Percentiles rank a stretch among this genome's conserved stretches.
Evolutionary conservation across 176 grass and related monocot genomes (phyloP).

Genomic region (Carex cristatella): DNA sequence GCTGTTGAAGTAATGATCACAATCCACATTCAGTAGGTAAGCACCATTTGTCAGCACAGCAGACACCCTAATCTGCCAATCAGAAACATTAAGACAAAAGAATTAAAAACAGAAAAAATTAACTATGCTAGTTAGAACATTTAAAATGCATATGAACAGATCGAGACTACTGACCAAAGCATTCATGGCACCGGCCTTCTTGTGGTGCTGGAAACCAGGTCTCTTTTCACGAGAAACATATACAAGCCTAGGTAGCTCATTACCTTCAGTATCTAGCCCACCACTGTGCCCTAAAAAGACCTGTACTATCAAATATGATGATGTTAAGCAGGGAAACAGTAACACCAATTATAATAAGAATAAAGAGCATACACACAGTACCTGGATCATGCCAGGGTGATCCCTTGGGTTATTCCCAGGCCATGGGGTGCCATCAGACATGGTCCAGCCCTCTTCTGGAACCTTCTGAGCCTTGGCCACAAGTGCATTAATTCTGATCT

Average conservation of each 20-base stretch:
- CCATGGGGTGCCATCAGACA: constrained; percentile 91
- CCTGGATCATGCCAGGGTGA: constrained; percentile 98
- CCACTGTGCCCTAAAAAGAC: constrained; percentile 97
- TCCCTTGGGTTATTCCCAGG: constrained; percentile 90
- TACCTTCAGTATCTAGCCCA: constrained; percentile 90
- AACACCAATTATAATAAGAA: not conserved
- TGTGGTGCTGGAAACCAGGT: constrained; percentile 92
- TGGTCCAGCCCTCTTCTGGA: constrained; percentile 94
- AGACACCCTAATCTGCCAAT: constrained; percentile 77
- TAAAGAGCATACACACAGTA: constrained; percentile 23
- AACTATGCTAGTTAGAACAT: not conserved
- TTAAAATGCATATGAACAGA: constrained; percentile 11
- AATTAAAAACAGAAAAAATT: constrained; percentile 16
- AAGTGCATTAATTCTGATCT: constrained; percentile 86
- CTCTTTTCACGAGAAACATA: constrained; percentile 99
- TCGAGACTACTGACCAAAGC: constrained; percentile 56
- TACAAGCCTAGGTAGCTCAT: constrained; percentile 84
- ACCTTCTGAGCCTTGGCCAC: constrained; percentile 93
- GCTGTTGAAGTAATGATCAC: constrained; percentile 99
- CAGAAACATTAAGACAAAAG: not conserved
- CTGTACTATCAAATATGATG: constrained; percentile 35
- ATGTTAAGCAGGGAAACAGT: constrained; percentile 21
- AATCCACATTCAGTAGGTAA: constrained; percentile 96
- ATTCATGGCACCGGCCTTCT: constrained; percentile 97
- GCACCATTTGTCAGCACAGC: constrained; percentile 95